These are phyloP conservation scores for Aquilaria sinensis DNA, from an alignment of 345 rosid genomes.

Conservation along the genomic window DNA sequence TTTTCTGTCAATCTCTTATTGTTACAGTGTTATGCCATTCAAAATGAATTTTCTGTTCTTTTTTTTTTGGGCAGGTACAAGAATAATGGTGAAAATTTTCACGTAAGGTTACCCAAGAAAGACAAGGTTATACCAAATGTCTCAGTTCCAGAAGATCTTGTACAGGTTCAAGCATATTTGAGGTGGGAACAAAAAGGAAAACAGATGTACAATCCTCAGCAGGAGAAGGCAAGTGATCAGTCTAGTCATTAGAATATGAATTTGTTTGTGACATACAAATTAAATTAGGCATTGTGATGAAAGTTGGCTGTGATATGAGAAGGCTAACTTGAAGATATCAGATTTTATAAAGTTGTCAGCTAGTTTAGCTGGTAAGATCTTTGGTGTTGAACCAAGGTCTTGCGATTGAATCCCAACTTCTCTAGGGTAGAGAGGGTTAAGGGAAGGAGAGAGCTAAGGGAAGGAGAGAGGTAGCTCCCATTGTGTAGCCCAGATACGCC, in stretches of 20 bases:
- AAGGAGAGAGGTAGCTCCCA: too few species aligned
- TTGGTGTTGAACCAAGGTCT: too few species aligned
- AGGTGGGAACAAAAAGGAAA: conserved; percentile 99
- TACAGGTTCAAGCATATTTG: conserved; percentile 84
- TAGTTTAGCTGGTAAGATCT: too few species aligned
- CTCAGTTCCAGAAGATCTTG: conserved; percentile 90
- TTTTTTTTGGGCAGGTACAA: conserved; percentile 57
- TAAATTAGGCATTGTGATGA: too few species aligned
- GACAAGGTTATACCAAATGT: conserved; percentile 28
- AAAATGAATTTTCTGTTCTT: not conserved
- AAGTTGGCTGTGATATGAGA: too few species aligned
- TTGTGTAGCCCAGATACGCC: too few species aligned
- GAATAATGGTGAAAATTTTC: conserved; percentile 83
- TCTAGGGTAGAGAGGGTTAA: too few species aligned
- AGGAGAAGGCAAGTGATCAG: conserved; percentile 50
- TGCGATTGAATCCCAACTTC: too few species aligned
- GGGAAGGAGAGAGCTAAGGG: too few species aligned
- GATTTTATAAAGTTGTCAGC: too few species aligned
- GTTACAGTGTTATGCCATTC: conserved; percentile 10
- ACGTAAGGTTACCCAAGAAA: conserved; percentile 50
- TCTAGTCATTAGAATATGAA: not conserved
- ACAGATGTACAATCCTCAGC: conserved; percentile 73
- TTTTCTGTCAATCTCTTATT: conserved; percentile 11
- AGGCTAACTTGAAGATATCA: too few species aligned
- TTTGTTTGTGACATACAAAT: too few species aligned